Evolutionary conservation across 2,329 filamentous ascomycete genomes (phyloP).

Genomic region (Rhinocladiella mackenziei): DNA sequence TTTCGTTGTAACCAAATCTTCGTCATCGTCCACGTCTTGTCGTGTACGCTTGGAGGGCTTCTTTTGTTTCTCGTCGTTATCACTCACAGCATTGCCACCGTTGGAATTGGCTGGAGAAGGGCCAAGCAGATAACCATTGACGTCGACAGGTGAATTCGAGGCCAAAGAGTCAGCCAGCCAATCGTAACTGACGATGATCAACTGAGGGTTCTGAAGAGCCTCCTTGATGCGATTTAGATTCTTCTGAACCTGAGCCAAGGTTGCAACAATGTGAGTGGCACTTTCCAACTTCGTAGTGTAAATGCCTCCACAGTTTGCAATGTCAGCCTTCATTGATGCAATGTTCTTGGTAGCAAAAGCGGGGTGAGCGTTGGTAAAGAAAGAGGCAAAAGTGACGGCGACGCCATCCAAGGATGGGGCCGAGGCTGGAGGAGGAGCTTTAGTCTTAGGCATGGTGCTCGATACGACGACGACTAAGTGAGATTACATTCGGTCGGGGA

Average conservation of each 20-base stretch:
- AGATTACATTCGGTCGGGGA: not conserved
- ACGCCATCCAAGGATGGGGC: conserved; percentile 8
- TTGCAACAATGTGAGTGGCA: conserved; percentile 40
- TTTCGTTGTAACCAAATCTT: conserved; percentile 6
- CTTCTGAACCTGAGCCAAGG: conserved; percentile 37
- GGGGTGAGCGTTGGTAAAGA: conserved; percentile 4
- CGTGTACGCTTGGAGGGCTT: conserved; percentile 15
- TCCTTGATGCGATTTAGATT: conserved; percentile 19
- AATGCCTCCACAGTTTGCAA: conserved; percentile 36
- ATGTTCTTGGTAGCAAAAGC: conserved; percentile 12
- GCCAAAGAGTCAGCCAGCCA: conserved; percentile 19
- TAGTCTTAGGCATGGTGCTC: conserved; percentile 14
- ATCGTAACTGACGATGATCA: conserved; percentile 14
- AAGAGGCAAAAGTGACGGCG: conserved; percentile 17
- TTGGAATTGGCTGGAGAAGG: not conserved
- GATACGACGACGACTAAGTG: too few species aligned
- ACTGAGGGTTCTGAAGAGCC: not conserved
- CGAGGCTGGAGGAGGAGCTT: conserved; percentile 4
- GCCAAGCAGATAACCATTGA: conserved; percentile 11
- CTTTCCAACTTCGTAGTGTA: conserved; percentile 34
- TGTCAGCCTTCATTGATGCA: conserved; percentile 31
- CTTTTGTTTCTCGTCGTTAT: not conserved
- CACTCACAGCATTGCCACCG: not conserved
- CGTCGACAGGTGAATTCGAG: conserved; percentile 7
- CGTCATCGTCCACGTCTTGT: conserved; percentile 14